phyloP scores from a whole-genome alignment of 1,284 basidiomycete genomes.

The Stygiomarasmius scandens region DNA sequence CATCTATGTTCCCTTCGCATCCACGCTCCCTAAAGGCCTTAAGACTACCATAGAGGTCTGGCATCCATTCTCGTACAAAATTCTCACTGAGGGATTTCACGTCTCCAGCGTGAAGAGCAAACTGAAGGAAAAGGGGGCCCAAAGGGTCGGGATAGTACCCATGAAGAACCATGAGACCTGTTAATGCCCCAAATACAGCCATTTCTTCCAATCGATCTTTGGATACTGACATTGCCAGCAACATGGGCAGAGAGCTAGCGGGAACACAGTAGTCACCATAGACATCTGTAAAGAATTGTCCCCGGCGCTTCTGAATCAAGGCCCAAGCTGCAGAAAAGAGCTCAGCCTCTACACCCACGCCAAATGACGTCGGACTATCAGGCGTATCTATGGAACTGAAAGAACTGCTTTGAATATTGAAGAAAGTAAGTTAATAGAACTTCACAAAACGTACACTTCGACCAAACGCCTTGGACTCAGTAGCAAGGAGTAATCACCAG shows the following conservation, averaged over 20 bases:
- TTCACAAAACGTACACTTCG: no score
- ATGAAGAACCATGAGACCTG: background rate
- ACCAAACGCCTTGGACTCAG: no score
- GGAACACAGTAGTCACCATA: background rate
- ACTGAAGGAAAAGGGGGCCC: background rate
- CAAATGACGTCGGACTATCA: background rate
- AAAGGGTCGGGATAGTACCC: background rate
- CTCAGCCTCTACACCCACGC: background rate
- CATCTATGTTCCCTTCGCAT: background rate
- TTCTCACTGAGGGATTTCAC: background rate
- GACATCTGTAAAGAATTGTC: background rate
- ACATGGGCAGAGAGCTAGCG: background rate
- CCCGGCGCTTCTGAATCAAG: background rate
- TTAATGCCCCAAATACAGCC: no score
- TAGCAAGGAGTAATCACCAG: no score
- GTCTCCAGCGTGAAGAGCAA: background rate
- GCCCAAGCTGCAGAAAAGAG: background rate
- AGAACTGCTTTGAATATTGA: no score
- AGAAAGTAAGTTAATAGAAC: no score
- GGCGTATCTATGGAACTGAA: no score
- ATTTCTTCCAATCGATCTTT: background rate
- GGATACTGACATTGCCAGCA: background rate
- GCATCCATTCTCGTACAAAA: background rate
- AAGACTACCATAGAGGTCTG: background rate
- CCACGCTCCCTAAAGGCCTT: background rate